phyloP scores from a whole-genome alignment of 768 basidiomycete species.

The Rubroboletus pulcherrimus region DNA sequence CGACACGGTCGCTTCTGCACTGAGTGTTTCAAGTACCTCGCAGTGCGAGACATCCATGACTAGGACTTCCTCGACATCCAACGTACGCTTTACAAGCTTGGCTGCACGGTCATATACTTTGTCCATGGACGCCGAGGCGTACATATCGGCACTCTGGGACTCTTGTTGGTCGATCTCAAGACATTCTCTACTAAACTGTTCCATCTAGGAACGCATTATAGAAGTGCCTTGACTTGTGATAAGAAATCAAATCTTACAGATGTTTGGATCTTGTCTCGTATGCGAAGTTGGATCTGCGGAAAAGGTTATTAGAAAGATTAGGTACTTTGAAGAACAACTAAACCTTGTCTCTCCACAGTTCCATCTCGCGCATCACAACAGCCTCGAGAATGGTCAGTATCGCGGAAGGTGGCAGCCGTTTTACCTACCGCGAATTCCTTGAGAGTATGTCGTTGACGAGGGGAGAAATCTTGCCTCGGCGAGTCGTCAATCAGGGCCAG shows the following conservation, averaged over 20 bases:
- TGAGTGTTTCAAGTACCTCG: slow-evolving; percentile 74
- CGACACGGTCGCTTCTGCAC: slow-evolving; percentile 56
- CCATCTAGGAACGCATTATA: slow-evolving; percentile 57
- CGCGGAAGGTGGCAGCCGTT: background rate
- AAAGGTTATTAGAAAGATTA: background rate
- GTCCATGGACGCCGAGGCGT: slow-evolving; percentile 59
- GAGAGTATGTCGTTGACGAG: slow-evolving; percentile 84
- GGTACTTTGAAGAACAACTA: background rate
- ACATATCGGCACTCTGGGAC: slow-evolving; percentile 21
- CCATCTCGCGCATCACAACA: slow-evolving; percentile 92
- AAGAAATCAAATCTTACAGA: slow-evolving; percentile 52
- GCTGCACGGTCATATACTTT: slow-evolving; percentile 89
- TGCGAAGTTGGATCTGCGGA: slow-evolving; percentile 76
- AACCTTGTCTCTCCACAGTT: slow-evolving; percentile 92
- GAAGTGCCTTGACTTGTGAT: background rate
- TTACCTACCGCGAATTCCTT: slow-evolving; percentile 80
- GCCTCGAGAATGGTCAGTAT: slow-evolving; percentile 38
- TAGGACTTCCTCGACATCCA: slow-evolving; percentile 89
- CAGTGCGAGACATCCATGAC: slow-evolving; percentile 92
- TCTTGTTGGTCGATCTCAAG: slow-evolving; percentile 75
- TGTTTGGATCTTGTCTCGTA: slow-evolving; percentile 87
- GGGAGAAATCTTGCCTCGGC: slow-evolving; percentile 80
- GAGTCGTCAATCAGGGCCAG: slow-evolving; percentile 82
- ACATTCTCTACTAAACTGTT: slow-evolving; percentile 91
- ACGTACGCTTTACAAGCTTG: slow-evolving; percentile 80